These are phyloP conservation scores for Globisporangium uncinulatum DNA, from an alignment of 352 stramenopile species.

Conservation along the genomic window DNA sequence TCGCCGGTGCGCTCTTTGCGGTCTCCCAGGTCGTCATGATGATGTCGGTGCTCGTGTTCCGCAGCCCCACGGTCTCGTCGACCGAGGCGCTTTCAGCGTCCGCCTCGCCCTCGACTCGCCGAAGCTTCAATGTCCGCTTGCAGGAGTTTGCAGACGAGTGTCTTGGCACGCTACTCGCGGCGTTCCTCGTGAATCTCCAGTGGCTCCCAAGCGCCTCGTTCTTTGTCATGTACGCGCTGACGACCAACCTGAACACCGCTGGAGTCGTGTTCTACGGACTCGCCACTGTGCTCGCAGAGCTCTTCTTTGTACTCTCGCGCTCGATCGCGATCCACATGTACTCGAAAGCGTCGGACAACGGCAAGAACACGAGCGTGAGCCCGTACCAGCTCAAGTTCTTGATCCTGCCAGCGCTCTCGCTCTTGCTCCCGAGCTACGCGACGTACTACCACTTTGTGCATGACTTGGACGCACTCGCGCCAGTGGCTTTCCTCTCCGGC, in stretches of 20 bases:
- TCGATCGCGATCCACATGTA: slow-evolving; percentile 55
- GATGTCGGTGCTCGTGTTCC: slow-evolving; percentile 73
- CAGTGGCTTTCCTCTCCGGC: slow-evolving; percentile 35
- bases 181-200: slow-evolving; percentile 56
- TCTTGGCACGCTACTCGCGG: slow-evolving; percentile 39
- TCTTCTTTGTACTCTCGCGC: slow-evolving; percentile 52
- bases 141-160: slow-evolving; percentile 49
- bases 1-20: slow-evolving; percentile 56
- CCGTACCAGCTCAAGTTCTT: slow-evolving; percentile 53
- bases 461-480: slow-evolving; percentile 32
- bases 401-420: slow-evolving; percentile 30
- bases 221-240: slow-evolving; percentile 43
- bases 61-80: slow-evolving; percentile 2
- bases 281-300: slow-evolving; percentile 28
- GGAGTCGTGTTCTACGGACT: slow-evolving; percentile 40
- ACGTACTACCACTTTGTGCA: slow-evolving; percentile 52
- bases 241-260: slow-evolving; percentile 30
- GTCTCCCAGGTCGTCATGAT: slow-evolving; percentile 78
- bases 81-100: slow-evolving; percentile 1
- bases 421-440: slow-evolving; percentile 31
- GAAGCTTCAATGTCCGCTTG: slow-evolving; percentile 24
- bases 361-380: slow-evolving; percentile 36
- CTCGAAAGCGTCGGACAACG: slow-evolving; percentile 49
- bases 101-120: slow-evolving; percentile 3
- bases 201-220: slow-evolving; percentile 52